Evolutionary conservation across 768 basidiomycete genomes (phyloP), one percentile per base, ranked within the genome.

Genomic region (Thelephora aurantiotincta): DNA sequence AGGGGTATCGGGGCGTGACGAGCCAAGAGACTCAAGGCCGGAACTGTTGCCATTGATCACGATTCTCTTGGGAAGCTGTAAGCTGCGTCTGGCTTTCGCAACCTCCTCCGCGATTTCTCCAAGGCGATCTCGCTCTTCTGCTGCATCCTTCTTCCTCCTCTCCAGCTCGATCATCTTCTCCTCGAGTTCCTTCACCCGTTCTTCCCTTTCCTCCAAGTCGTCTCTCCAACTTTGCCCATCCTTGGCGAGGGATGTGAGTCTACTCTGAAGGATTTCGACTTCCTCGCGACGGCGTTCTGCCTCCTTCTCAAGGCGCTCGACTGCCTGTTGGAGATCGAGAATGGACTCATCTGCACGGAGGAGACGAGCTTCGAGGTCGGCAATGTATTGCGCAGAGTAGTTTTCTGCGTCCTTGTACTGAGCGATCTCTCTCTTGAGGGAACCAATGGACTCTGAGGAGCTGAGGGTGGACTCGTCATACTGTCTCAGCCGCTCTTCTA

Each of bases 401-500:
- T 68, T 65, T 56, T 96, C 90, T 1, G 72, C 61, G 37, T 94
- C 90, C 57, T 77, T 86, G 63, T 79, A 82, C 42, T 78, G 76
- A 42, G 73, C 55, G 22, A 98, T 72, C 65, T 97, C 92, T 50
- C 84, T 81, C 60, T 78, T 80, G 46, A 98, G 73, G 51, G 94
- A 90, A 20, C 72, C 72, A 59, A 96, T 71, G 3, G 85, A 84
- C 60, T 84, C 82, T 53, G 74, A 82, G 16, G 87, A 86, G 9
- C 74, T 72, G 34, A 85, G 61, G 13, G 80, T 81, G 2, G 77
- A 77, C 56, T 97, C 93, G 54, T 90, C 80, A 58, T 82, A 86
- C 4, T 72, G 65, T 66, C 84, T 90, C 59, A 99, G 78, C 65
- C 87, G 91, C 59, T 86, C 80, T 63, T 99, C 94, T 30, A 98